Evolutionary conservation across 805 yeast genomes (phyloP), one percentile per base, ranked within the genome.

Genomic region (Ogataea nitratoaversa): DNA sequence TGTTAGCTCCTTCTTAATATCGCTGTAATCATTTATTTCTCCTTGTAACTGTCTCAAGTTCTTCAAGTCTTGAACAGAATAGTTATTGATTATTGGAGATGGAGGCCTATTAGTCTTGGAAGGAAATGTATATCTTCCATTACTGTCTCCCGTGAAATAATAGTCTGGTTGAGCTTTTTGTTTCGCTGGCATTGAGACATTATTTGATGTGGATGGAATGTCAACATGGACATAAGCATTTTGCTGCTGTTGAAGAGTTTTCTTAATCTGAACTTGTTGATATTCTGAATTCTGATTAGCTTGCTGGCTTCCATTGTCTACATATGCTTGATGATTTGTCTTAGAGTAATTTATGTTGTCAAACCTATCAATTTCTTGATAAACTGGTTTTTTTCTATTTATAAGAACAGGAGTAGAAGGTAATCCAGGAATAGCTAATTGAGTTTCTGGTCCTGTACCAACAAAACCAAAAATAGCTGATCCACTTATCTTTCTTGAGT

Each of bases 401-500:
- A 60, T 32, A 30, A 34, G 40, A 5, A 57, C 50, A 11, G 54
- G 47, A 14, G 54, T 52, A 7, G 56, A 44, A 7, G 61, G 49
- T 4, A 67, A 38, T 11, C 83, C 84, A 6, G 79, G 74, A 33
- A 84, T 71, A 2, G 85, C 77, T 28, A 84, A 59, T 34, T 78
- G 82, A 12, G 59, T 52, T 42, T 76, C 74, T 43, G 72, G 71
- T 56, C 84, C 90, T 0, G 47, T 34, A 34, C 77, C 79, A 8
- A 71, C 65, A 49, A 74, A 84, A 0, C 95, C 95, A 60, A 84
- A 84, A 20, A 84, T 84, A 2, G 85, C 91, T 4, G 91, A 82
- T 12, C 95, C 95, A 65, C 89, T 82, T 16, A 76, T 68, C 42
- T 78, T 77, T 48, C 86, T 73, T 38, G 72, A 62, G 55, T 84